Percentiles rank a stretch among this genome's conserved stretches.
phyloP scores from a whole-genome alignment of 768 basidiomycete species.

The Sarcomyxa edulis region DNA sequence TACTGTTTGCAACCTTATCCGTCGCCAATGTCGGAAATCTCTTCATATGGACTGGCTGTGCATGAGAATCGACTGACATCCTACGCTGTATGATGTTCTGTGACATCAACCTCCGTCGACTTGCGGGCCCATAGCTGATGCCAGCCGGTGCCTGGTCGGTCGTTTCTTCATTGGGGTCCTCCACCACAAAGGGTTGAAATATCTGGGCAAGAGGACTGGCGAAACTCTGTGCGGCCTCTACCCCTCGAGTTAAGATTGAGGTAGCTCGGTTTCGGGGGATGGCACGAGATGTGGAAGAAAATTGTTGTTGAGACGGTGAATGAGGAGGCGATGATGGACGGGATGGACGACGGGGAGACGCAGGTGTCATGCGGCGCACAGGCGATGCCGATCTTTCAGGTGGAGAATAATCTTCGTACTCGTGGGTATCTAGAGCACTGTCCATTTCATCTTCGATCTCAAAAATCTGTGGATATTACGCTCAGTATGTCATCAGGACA shows the following conservation, averaged over 20 bases:
- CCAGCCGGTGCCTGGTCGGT: conserved; percentile 12
- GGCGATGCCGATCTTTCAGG: conserved; percentile 1
- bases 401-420: conserved; percentile 21
- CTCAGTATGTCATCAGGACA: background rate
- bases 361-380: too few relatives aligned
- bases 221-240: conserved; percentile 31
- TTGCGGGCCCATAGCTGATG: conserved; percentile 41
- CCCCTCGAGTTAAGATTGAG: conserved; percentile 35
- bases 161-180: conserved; percentile 37
- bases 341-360: too few relatives aligned
- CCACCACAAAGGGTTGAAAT: conserved; percentile 61
- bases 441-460: conserved; percentile 69
- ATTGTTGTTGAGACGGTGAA: background rate
- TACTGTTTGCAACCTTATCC: conserved; percentile 14
- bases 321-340: too few relatives aligned
- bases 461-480: conserved; percentile 49
- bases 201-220: conserved; percentile 70
- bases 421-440: conserved; percentile 50
- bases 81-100: conserved; percentile 15
- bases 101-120: conserved; percentile 35
- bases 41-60: conserved; percentile 13
- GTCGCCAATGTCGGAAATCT: conserved; percentile 17
- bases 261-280: conserved; percentile 34
- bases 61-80: conserved; percentile 12
- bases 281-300: conserved; percentile 6